Percentiles rank a stretch among this genome's conserved stretches.
These are phyloP conservation scores for Mycena vulgaris DNA, from an alignment of 768 basidiomycete genomes.

Conservation along the genomic window DNA sequence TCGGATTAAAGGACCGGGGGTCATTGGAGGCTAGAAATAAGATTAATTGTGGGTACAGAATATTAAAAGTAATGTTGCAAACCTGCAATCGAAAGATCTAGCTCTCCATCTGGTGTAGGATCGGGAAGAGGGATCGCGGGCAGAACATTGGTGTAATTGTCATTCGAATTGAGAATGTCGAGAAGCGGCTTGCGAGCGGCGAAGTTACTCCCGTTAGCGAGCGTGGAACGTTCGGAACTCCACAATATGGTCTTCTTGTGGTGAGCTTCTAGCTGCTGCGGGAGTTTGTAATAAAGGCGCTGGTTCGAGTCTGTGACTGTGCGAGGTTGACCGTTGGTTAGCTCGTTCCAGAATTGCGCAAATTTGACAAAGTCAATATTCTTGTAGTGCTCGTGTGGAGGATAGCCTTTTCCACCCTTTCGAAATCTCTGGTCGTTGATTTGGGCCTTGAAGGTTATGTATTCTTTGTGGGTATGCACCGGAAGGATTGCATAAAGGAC, in stretches of 20 bases:
- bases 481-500: slow-evolving; percentile 2
- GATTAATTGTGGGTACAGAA: background rate
- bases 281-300: too few species aligned
- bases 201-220: too few species aligned
- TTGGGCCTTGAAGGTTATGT: background rate
- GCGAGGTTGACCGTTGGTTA: background rate
- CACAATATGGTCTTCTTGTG: too few species aligned
- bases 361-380: slow-evolving; percentile 4
- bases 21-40: background rate
- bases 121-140: background rate
- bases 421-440: background rate
- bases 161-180: background rate
- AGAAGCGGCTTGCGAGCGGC: too few species aligned
- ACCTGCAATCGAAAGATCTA: background rate
- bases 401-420: background rate
- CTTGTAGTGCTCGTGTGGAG: slow-evolving; percentile 3
- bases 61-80: background rate
- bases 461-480: slow-evolving; percentile 7
- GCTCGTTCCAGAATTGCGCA: background rate
- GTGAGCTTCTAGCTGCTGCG: too few species aligned
- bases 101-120: background rate
- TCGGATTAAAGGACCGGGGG: background rate
- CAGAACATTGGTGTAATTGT: background rate
- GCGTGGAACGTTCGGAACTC: too few species aligned
- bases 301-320: slow-evolving; percentile 5